Base-by-base conservation (phyloP, 495 filamentous ascomycete genomes). In the Rhizodiscina lignyota region DNA sequence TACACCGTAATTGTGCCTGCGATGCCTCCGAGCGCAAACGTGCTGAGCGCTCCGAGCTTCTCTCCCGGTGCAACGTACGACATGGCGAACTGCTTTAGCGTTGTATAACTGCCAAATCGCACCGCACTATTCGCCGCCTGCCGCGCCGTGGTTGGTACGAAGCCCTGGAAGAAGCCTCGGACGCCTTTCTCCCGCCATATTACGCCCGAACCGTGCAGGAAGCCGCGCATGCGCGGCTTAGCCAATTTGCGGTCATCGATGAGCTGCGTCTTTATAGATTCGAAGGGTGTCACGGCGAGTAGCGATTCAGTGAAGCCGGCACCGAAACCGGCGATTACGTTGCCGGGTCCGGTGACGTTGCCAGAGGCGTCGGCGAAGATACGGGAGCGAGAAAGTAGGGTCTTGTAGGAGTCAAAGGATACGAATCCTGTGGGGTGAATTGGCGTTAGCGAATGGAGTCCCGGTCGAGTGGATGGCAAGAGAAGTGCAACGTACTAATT, bases 211-310 rank as follows among this genome's bases (percentile, higher is more conserved):
- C 86, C 89, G 50, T 96, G 84, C 16, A 97, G 58, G 58, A 97
- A 94, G 19, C 89, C 89, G 18, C 75, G 73, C 73, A 96, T 80
- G 2, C 86, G 75, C 2, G 85, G 85, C 1, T 78, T 89, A 19
- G 72, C 66, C 10, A 71, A 72, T 59, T 96, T 97, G 40, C 84
- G 80, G 58, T 97, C 89, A 50, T 97, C 89, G 44, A 97, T 97
- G 26, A 94, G 53, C 43, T 83, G 84, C 21, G 89, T 97, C 61
- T 97, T 97, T 54, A 97, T 94, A 53, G 81, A 89, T 60, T 97
- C 89, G 46, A 93, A 94, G 0, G 89, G 89, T 2, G 89, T 97
- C 22, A 97, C 89, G 5, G 89, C 89, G 1, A 97, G 56, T 18
- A 96, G 57, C 2, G 83, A 92, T 58, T 97, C 89, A 0, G 84